Base-by-base conservation (phyloP, 1,139 yeast genomes). In the Saccharomyces pastorianus region DNA sequence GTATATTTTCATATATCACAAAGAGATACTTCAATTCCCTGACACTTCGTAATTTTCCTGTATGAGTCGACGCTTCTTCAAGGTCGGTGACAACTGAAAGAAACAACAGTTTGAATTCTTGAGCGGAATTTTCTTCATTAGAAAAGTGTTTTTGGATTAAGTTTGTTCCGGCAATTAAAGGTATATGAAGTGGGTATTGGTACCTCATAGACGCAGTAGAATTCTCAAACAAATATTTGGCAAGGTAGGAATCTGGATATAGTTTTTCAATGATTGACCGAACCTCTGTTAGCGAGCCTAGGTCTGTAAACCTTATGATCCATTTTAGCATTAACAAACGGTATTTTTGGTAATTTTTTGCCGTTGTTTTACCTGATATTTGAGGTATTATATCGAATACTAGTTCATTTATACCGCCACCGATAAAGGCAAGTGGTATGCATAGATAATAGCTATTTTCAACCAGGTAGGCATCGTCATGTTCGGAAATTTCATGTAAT, bases 381-480 rank as follows among this genome's bases (percentile, higher is more conserved):
- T 50, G 38, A 47, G 56, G 53, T 61, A 59, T 26, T 14, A 54
- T 56, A 2, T 65, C 69, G 48, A 73, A 75, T 0, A 80, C 64
- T 1, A 68, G 67, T 52, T 73, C 73, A 44, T 78, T 67, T 1
- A 69, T 57, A 0, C 85, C 84, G 28, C 71, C 70, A 13, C 66
- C 66, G 0, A 79, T 64, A 59, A 73, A 81, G 0, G 85, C 71
- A 9, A 82, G 63, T 0, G 84, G 76, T 1, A 81, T 65, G 0
- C 61, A 50, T 20, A 54, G 56, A 0, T 80, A 72, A 29, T 79
- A 60, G 29, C 78, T 64, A 13, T 72, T 73, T 4, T 62, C 56
- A 2, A 75, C 59, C 5, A 78, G 51, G 11, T 70, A 64, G 4
- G 51, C 49, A 17, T 60, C 61, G n/a, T 52, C 54, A 25, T 48